Percentiles rank a stretch among this genome's conserved stretches.
These are phyloP conservation scores for Evernia prunastri DNA, from an alignment of 495 filamentous ascomycete genomes.

Conservation along the genomic window DNA sequence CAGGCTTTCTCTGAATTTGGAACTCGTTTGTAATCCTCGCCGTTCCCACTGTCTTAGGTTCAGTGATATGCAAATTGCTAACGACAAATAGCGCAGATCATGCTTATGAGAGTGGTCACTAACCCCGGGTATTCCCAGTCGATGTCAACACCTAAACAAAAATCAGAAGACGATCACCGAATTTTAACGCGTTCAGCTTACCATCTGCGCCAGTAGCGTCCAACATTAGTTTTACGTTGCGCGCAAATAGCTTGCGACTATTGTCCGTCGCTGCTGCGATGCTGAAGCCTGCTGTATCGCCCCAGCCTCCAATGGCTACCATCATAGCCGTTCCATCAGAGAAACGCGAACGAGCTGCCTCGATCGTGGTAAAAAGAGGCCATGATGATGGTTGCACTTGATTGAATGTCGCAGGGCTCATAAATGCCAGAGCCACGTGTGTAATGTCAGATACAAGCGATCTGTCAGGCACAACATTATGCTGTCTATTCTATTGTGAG, in stretches of 20 bases:
- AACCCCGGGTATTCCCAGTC: conserved; percentile 77
- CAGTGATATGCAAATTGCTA: not conserved
- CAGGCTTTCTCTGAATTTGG: conserved; percentile 55
- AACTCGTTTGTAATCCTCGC: conserved; percentile 62
- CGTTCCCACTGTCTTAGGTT: conserved; percentile 52
- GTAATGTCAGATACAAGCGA: conserved; percentile 46
- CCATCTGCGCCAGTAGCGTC: conserved; percentile 56
- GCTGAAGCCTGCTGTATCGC: conserved; percentile 57
- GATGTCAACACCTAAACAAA: conserved; percentile 50
- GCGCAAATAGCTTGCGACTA: conserved; percentile 52
- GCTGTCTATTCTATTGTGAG: conserved; percentile 37
- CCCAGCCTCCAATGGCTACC: conserved; percentile 72
- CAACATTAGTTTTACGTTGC: conserved; percentile 59
- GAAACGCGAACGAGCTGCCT: conserved; percentile 52
- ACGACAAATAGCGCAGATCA: no score
- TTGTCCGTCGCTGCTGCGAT: conserved; percentile 48
- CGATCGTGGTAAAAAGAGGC: conserved; percentile 56
- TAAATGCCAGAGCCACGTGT: conserved; percentile 65
- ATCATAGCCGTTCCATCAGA: conserved; percentile 53
- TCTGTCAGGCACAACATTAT: conserved; percentile 43
- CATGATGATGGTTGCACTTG: conserved; percentile 40
- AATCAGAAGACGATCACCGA: conserved; percentile 8
- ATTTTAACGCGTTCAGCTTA: not conserved
- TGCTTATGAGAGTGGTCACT: conserved; percentile 5
- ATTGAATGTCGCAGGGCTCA: conserved; percentile 56